A percentile compares a stretch with the other conserved stretches of the same genome.
phyloP scores from a whole-genome alignment of 768 basidiomycete genomes.

The Boletus tylopilopsis region DNA sequence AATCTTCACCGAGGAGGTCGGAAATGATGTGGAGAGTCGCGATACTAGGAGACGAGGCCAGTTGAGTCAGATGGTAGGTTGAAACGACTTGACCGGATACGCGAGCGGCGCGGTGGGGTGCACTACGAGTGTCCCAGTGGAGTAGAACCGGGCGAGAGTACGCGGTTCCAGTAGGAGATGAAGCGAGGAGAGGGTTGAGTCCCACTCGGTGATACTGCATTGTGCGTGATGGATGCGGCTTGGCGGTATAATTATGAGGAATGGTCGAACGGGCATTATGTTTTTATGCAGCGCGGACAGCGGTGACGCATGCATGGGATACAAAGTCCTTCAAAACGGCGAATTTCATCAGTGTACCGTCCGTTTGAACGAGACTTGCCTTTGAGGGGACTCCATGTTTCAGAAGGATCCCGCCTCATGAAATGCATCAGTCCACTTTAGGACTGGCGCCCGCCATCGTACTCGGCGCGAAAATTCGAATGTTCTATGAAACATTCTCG shows the following conservation, averaged over 20 bases:
- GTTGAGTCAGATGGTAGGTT: constrained; percentile 32
- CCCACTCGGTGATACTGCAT: constrained; percentile 14
- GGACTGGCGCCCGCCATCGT: constrained; percentile 7
- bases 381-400: not conserved
- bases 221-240: constrained; percentile 3
- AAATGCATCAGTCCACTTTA: not conserved
- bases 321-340: not conserved
- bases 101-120: constrained; percentile 31
- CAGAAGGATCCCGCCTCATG: not conserved
- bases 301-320: constrained; percentile 2
- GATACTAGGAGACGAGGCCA: constrained; percentile 43
- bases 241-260: not conserved
- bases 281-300: constrained; percentile 16
- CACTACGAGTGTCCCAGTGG: constrained; percentile 49
- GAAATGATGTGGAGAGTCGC: constrained; percentile 39
- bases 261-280: not conserved
- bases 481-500: not conserved
- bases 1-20: constrained; percentile 42
- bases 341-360: constrained; percentile 7
- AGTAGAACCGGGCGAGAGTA: constrained; percentile 23
- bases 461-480: constrained; percentile 8
- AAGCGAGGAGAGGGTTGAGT: constrained; percentile 18
- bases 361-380: constrained; percentile 13
- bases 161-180: constrained; percentile 9
- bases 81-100: constrained; percentile 7